Evolutionary conservation across 163 green algal genomes (phyloP).

Genomic region (Chloromonas sp.): DNA sequence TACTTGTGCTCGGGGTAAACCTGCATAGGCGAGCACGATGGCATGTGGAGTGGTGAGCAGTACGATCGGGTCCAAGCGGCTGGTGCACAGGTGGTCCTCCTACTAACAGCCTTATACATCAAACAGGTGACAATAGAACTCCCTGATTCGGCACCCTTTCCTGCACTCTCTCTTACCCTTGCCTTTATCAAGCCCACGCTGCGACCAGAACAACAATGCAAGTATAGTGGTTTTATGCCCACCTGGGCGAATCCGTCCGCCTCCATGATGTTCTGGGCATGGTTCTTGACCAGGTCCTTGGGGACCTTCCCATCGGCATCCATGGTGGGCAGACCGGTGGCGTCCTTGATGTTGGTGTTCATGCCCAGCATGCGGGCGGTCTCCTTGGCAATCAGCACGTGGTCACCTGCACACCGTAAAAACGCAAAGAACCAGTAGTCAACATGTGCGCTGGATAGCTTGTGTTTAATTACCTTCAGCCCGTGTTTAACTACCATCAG

Average conservation of each 20-base stretch:
- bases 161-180: slow-evolving; percentile 41
- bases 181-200: no score
- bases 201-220: no score
- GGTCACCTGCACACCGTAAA: slow-evolving; percentile 40
- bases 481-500: not conserved
- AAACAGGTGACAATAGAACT: no score
- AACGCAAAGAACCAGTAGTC: not conserved
- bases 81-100: no score
- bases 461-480: not conserved
- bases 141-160: not conserved
- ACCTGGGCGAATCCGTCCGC: slow-evolving; percentile 84
- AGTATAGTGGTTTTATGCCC: not conserved
- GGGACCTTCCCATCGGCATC: slow-evolving; percentile 60
- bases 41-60: no score
- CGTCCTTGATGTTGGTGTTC: slow-evolving; percentile 73
- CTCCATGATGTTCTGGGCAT: slow-evolving; percentile 70
- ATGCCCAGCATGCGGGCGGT: slow-evolving; percentile 68
- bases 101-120: slow-evolving; percentile 51
- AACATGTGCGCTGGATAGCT: not conserved
- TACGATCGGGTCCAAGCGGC: no score
- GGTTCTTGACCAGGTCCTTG: slow-evolving; percentile 61
- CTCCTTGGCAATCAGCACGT: slow-evolving; percentile 71
- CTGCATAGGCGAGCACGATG: not conserved
- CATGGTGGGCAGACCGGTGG: slow-evolving; percentile 60
- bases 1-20: slow-evolving; percentile 74